A percentile compares a stretch with the other conserved stretches of the same genome.
Conservation (phyloP, 257 asterid genomes). For the Solanum paucissectum region DNA sequence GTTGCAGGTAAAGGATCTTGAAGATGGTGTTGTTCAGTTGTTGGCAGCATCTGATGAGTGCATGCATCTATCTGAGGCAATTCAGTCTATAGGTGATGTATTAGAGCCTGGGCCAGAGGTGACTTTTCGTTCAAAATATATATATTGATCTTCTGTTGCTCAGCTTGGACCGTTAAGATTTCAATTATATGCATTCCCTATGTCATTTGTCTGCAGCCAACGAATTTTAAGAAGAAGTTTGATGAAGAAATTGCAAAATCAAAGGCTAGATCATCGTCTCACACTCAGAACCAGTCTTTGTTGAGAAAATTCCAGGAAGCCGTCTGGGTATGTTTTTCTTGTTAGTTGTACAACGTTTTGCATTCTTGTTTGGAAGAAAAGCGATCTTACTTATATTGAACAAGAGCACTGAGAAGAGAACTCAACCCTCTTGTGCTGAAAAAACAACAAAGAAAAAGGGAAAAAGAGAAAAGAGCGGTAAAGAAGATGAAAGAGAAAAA, state of each 20-base stretch:
- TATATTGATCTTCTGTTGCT: background rate
- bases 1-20: constrained; percentile 77
- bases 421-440: background rate
- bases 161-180: background rate
- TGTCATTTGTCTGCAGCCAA: constrained; percentile 37
- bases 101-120: constrained; percentile 61
- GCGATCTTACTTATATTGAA: background rate
- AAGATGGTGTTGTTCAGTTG: constrained; percentile 44
- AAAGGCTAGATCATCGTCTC: constrained; percentile 34
- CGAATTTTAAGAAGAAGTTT: constrained; percentile 61
- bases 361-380: background rate
- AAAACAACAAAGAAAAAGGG: background rate
- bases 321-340: constrained; percentile 57
- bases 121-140: constrained; percentile 1
- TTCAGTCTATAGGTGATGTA: constrained; percentile 45
- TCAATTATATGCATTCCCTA: background rate
- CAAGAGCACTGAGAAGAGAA: background rate
- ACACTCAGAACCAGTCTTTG: constrained; percentile 33
- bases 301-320: constrained; percentile 81
- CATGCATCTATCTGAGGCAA: constrained; percentile 53
- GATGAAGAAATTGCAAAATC: constrained; percentile 45
- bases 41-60: constrained; percentile 61
- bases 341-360: background rate
- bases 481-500: background rate
- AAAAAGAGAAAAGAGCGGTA: background rate